Evolutionary conservation across 1,284 basidiomycete genomes (phyloP), one percentile per base, ranked within the genome.

Genomic region (Trichosporon sp.): DNA sequence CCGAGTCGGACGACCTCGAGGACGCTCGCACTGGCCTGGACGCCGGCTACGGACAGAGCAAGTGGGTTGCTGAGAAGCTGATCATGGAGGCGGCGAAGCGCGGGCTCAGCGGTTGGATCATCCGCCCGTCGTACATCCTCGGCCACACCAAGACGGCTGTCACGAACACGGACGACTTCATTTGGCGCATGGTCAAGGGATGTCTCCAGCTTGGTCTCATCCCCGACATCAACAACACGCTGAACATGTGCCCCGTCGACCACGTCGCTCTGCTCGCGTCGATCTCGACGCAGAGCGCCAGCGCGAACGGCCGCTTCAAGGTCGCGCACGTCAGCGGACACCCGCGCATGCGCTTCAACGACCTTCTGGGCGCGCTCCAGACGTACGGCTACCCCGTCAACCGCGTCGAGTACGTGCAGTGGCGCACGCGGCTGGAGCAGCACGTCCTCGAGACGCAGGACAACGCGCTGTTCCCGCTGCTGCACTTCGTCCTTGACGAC

Each of bases 231-330:
- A 94, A 98, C 86, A 99, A 99, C 84, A 91, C 92, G 3, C 88
- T 99, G 79, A 99, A 99, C 84, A 96, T 98, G 92, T 92, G 95
- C 21, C 97, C 97, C 0, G 97, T 99, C 31, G 92, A 99, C 83
- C 93, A 97, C 80, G 96, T 99, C 71, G 95, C 97, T 1, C 87
- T 89, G 2, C 91, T 92, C 76, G 89, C 89, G 3, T 85, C 92
- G 0, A 85, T 92, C 21, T 91, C 94, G 1, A 88, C 90, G 0
- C 76, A 85, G 42, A 65, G 85, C 85, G 6, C 89, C 86, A 67
- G 85, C 87, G 23, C 79, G 4, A 63, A 76, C 23, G 56, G 73
- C 35, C 67, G 51, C 53, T 86, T 91, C 72, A 86, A 88, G 44
- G 95, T 98, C 12, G 86, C 93, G 66, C 96, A 99, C 78, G 88